These are phyloP conservation scores for Athelia sp. DNA, from an alignment of 1,284 basidiomycete genomes.

Conservation along the genomic window DNA sequence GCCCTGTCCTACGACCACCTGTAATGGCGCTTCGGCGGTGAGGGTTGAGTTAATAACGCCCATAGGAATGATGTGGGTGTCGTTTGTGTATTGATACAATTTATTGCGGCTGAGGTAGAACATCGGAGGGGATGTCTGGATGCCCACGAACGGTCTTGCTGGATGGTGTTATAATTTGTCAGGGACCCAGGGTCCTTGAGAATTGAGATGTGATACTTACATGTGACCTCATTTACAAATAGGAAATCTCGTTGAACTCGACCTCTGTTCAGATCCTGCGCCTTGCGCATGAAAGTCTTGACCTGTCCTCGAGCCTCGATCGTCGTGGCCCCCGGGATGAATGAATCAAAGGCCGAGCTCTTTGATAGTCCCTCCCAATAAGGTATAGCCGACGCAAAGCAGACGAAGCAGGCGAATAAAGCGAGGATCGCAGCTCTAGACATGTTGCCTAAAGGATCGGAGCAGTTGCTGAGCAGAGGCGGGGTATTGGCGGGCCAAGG, in stretches of 20 bases:
- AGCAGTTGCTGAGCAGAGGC: no score
- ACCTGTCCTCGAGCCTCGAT: constrained; percentile 44
- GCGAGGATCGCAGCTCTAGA: no score
- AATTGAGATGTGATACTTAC: no score
- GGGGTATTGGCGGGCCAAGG: no score
- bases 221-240: constrained; percentile 20
- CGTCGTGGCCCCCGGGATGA: constrained; percentile 4
- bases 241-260: constrained; percentile 10
- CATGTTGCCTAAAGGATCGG: no score
- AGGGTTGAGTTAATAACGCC: constrained; percentile 48
- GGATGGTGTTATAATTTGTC: no score
- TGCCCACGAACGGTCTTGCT: constrained; percentile 28
- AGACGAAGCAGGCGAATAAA: no score
- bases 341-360: no score
- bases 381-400: no score
- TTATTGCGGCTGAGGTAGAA: constrained; percentile 51
- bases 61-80: constrained; percentile 47
- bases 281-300: constrained; percentile 15
- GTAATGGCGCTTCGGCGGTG: constrained; percentile 35
- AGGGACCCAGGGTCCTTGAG: no score
- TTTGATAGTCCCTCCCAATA: no score
- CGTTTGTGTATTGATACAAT: constrained; percentile 52
- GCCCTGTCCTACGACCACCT: constrained; percentile 38
- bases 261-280: constrained; percentile 33
- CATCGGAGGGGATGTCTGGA: constrained; percentile 25